Evolutionary conservation across 169 alveolate species (phyloP).

Genomic region (Toxoplasma gondii): DNA sequence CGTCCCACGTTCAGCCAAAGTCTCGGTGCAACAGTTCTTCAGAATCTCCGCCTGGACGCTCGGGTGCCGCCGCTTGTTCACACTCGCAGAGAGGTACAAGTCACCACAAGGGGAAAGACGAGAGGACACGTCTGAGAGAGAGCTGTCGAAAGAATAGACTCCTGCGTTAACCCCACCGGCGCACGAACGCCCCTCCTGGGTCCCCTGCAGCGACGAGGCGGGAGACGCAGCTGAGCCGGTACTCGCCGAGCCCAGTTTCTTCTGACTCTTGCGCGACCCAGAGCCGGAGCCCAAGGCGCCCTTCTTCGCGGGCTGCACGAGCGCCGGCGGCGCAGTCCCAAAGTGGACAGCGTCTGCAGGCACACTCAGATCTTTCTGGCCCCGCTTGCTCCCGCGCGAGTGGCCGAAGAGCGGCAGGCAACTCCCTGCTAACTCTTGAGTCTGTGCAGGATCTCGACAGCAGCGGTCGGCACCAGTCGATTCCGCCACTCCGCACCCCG

Average conservation of each 20-base stretch:
- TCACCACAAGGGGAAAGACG: background rate
- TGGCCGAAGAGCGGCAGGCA: background rate
- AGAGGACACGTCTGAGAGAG: background rate
- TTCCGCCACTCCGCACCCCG: too few relatives aligned
- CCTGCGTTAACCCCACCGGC: background rate
- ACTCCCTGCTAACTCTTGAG: background rate
- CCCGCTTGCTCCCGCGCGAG: background rate
- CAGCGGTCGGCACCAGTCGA: background rate
- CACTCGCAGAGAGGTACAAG: conserved; percentile 49
- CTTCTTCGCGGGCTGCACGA: conserved; percentile 2
- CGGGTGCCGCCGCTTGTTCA: conserved; percentile 56
- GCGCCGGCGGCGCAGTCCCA: background rate
- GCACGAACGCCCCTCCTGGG: background rate
- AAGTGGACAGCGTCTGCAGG: background rate
- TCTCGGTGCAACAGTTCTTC: conserved; percentile 45
- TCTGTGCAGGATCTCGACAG: background rate
- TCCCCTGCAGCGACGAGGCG: background rate
- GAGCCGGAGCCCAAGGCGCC: background rate
- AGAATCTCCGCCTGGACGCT: conserved; percentile 53
- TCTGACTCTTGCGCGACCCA: conserved; percentile 4
- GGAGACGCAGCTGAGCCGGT: background rate
- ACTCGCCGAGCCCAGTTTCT: background rate
- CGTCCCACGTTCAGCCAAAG: conserved; percentile 51
- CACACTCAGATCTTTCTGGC: background rate
- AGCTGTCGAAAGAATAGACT: background rate